phyloP scores from a whole-genome alignment of 1,284 basidiomycete genomes.

The Wallemia mellicola region DNA sequence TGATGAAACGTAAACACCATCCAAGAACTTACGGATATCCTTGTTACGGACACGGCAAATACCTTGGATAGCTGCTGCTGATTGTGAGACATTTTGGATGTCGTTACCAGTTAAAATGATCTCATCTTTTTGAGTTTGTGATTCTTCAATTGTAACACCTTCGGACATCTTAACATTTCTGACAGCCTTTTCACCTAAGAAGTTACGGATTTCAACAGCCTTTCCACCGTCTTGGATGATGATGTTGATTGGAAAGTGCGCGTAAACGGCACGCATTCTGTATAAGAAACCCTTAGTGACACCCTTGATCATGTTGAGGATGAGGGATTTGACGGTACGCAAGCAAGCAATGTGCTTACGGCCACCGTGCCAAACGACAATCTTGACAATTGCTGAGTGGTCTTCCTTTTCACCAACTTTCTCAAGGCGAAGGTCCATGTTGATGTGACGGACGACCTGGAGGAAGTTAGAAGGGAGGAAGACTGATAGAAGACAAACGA shows the following conservation, averaged over 20 bases:
- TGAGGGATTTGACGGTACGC: slow-evolving; percentile 75
- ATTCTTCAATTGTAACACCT: slow-evolving; percentile 64
- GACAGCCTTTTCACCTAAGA: slow-evolving; percentile 66
- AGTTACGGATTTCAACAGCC: slow-evolving; percentile 87
- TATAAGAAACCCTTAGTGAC: slow-evolving; percentile 97
- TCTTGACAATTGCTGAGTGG: slow-evolving; percentile 39
- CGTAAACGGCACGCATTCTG: slow-evolving; percentile 98
- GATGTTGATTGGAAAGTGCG: slow-evolving; percentile 99
- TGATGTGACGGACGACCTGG: slow-evolving; percentile 55
- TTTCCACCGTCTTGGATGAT: slow-evolving; percentile 62
- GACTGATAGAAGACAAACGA: neutral
- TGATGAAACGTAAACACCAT: slow-evolving; percentile 1
- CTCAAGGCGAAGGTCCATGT: slow-evolving; percentile 79
- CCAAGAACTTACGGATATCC: slow-evolving; percentile 23
- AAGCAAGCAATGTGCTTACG: slow-evolving; percentile 98
- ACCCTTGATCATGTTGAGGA: slow-evolving; percentile 91
- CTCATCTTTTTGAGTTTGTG: slow-evolving; percentile 88
- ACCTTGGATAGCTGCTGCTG: slow-evolving; percentile 83
- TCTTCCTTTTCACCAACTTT: slow-evolving; percentile 19
- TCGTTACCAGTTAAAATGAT: slow-evolving; percentile 78
- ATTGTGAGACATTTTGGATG: slow-evolving; percentile 81
- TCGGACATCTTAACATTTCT: slow-evolving; percentile 75
- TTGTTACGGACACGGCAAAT: slow-evolving; percentile 85
- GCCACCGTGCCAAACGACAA: slow-evolving; percentile 91
- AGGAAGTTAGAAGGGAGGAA: neutral